Conservation (phyloP, 2,329 filamentous ascomycete genomes). For the Alternaria triticina region DNA sequence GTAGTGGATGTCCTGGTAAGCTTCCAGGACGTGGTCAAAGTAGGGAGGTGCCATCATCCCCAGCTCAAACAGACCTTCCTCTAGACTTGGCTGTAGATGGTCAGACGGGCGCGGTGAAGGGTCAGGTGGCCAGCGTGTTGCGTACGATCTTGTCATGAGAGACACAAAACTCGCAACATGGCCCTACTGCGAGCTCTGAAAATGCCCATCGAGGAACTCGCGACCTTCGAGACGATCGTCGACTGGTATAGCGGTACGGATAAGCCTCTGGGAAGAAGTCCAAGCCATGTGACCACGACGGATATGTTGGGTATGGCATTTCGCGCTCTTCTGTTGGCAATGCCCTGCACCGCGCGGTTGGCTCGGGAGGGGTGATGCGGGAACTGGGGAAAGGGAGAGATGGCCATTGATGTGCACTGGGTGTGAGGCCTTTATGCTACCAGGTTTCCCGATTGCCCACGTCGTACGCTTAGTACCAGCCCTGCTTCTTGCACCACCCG, state of each 20-base stretch:
- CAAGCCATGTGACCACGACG: conserved; percentile 1
- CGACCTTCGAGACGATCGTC: not conserved
- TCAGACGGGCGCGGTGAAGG: not conserved
- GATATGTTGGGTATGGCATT: conserved; percentile 4
- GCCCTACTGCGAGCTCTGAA: not conserved
- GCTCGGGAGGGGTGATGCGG: not conserved
- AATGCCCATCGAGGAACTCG: conserved; percentile 11
- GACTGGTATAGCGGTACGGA: not conserved
- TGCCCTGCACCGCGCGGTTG: not conserved
- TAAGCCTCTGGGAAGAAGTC: conserved; percentile 2
- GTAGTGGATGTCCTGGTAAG: conserved; percentile 12
- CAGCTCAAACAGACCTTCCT: conserved; percentile 3
- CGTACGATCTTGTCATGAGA: conserved; percentile 10
- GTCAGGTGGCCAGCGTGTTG: not conserved
- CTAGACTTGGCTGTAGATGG: conserved; percentile 8
- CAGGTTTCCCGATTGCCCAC: not conserved
- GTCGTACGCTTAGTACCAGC: not conserved
- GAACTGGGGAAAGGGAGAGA: not conserved
- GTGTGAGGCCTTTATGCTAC: not conserved
- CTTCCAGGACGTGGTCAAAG: not conserved
- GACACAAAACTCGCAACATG: conserved; percentile 18
- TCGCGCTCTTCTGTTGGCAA: not conserved
- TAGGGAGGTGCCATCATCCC: not conserved
- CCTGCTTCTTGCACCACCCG: conserved; percentile 8
- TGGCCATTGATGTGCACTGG: not conserved